phyloP scores from a whole-genome alignment of 2,329 filamentous ascomycete genomes.

The Cladobotryum protrusum region DNA sequence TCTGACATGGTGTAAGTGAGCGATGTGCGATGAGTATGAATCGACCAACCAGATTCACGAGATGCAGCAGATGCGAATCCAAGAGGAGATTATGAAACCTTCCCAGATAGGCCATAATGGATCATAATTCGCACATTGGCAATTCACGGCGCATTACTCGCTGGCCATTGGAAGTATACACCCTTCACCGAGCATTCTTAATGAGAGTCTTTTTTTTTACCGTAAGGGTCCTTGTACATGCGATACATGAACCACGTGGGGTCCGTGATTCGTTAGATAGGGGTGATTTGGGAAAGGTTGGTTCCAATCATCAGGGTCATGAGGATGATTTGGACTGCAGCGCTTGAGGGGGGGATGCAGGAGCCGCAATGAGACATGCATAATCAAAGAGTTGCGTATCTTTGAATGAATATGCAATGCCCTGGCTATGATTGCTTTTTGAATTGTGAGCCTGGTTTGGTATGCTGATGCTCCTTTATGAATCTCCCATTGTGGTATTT shows the following conservation, averaged over 20 bases:
- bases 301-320: background rate
- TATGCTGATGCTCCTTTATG: no score
- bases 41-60: background rate
- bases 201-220: no score
- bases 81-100: background rate
- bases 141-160: conserved; percentile 5
- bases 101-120: background rate
- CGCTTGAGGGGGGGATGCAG: no score
- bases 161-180: background rate
- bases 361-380: no score
- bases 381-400: no score
- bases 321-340: background rate
- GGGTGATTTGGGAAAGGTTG: background rate
- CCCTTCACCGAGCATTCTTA: background rate
- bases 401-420: no score
- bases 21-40: no score
- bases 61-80: background rate
- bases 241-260: background rate
- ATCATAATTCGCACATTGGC: conserved; percentile 3
- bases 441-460: no score
- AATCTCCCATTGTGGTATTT: no score
- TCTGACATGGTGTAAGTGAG: no score
- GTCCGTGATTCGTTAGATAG: background rate
- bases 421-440: no score
- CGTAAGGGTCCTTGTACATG: no score